Conservation (phyloP, 2,329 filamentous ascomycete species). For the Aspergillus fructus region DNA sequence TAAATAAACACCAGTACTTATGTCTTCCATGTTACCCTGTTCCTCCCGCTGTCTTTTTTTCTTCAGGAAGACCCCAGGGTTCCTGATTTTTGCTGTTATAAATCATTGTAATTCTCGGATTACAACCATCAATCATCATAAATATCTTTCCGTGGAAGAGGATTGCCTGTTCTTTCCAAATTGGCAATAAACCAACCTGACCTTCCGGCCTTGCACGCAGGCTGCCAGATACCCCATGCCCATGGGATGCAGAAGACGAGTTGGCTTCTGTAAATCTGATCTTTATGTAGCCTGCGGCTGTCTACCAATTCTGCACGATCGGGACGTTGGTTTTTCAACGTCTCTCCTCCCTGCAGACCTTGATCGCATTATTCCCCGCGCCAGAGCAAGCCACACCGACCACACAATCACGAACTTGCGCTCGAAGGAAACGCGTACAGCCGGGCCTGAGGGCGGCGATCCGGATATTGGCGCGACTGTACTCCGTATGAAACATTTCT, state of each 20-base stretch:
- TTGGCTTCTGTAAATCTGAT: slow-evolving; percentile 13
- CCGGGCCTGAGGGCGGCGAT: slow-evolving; percentile 1
- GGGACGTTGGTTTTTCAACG: background rate
- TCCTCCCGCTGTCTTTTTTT: background rate
- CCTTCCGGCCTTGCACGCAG: slow-evolving; percentile 3
- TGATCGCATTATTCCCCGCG: background rate
- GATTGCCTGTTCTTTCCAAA: slow-evolving; percentile 1
- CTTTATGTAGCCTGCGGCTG: background rate
- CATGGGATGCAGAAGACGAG: background rate
- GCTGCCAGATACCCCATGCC: slow-evolving; percentile 4
- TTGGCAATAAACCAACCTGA: background rate
- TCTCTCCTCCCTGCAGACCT: slow-evolving; percentile 4
- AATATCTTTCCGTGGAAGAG: background rate
- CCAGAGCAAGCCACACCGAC: background rate
- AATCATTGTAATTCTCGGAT: background rate
- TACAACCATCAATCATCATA: background rate
- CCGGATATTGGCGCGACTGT: slow-evolving; percentile 5
- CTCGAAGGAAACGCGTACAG: background rate
- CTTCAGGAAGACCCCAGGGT: background rate
- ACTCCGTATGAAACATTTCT: slow-evolving; percentile 7
- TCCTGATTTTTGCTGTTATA: background rate
- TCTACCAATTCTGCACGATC: background rate
- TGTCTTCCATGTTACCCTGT: background rate
- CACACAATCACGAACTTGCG: background rate
- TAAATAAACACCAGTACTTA: too few species aligned